Evolutionary conservation across 108 stramenopile genomes (phyloP), one percentile per base, ranked within the genome.

Genomic region (Nitzschia sp.): DNA sequence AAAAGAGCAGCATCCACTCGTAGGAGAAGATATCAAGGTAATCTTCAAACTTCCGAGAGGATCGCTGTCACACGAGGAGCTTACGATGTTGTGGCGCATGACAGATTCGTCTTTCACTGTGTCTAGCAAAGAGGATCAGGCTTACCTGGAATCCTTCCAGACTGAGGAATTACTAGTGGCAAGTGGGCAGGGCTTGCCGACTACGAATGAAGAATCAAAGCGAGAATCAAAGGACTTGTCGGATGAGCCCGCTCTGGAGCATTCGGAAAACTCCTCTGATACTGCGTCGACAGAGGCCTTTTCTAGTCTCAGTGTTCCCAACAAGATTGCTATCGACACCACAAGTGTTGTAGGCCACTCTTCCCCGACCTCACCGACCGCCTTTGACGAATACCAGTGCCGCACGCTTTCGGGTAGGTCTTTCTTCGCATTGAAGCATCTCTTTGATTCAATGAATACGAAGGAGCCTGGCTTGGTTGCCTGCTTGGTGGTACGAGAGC

Each of bases 61-160:
- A 27, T 35, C 6, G 11, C 11, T 73, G 33, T 0, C 38, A 1
- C 29, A 73, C 13, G 46, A 58, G 2, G 57, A 66, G 15, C 19
- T 66, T 17, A 36, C 53, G 23, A 59, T 52, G 45, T 26, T 73
- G 0, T 73, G 73, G 58, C 44, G 73, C 35, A 59, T 73, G 73
- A 66, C 65, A 2, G 56, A 48, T 16, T 36, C 65, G 0, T 66
- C 71, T n/a, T 72, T 62, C 28, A 58, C 54, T 1, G 1, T 48
- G 17, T 45, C 71, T 26, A 55, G 62, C 32, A 13, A 22, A 15
- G 62, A 72, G 8, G 71, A 72, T 28, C 23, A 41, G 54, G 0
- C 31, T 6, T 56, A 23, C 35, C 31, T 72, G 36, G 31, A 56
- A 16, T 56, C 55, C 3, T 32, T 32, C 5, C 48, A 50, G 23